Percentiles rank a stretch among this genome's conserved stretches.
Evolutionary conservation across 2,329 filamentous ascomycete genomes (phyloP).

Genomic region (Aspergillus proliferans): DNA sequence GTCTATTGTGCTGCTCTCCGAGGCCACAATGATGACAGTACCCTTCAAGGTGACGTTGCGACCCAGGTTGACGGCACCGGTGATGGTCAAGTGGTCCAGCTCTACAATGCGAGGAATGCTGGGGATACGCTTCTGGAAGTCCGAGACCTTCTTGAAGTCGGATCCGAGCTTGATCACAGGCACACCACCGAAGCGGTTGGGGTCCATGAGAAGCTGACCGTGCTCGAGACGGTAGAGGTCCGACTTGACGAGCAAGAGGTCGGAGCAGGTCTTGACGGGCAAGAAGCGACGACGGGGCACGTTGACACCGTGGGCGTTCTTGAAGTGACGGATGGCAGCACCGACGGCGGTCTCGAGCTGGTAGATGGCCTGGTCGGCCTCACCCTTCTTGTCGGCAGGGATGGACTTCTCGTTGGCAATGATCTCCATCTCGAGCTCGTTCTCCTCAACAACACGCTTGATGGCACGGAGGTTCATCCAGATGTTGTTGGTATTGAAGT

Average conservation of each 20-base stretch:
- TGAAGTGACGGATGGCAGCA: conserved; percentile 97
- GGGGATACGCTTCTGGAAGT: conserved; percentile 48
- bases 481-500: conserved; percentile 99
- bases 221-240: conserved; percentile 98
- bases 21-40: conserved; percentile 97
- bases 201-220: conserved; percentile 94
- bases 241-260: conserved; percentile 99
- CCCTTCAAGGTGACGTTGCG: conserved; percentile 92
- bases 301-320: conserved; percentile 97
- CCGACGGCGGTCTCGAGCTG: conserved; percentile 98
- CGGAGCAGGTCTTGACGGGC: conserved; percentile 99
- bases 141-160: conserved; percentile 99
- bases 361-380: conserved; percentile 93
- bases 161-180: conserved; percentile 97
- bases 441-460: conserved; percentile 97
- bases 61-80: conserved; percentile 92
- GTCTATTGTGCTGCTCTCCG: conserved; percentile 95
- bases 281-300: conserved; percentile 96
- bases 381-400: conserved; percentile 98
- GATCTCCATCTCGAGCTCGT: conserved; percentile 98
- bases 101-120: conserved; percentile 48
- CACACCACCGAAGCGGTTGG: conserved; percentile 90
- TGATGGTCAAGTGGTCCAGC: conserved; percentile 80
- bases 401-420: conserved; percentile 99
- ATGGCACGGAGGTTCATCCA: conserved; percentile 98